A percentile compares a stretch with the other conserved stretches of the same genome.
Conservation (phyloP, 176 grass and related monocot genomes). For the Stipa capillata region DNA sequence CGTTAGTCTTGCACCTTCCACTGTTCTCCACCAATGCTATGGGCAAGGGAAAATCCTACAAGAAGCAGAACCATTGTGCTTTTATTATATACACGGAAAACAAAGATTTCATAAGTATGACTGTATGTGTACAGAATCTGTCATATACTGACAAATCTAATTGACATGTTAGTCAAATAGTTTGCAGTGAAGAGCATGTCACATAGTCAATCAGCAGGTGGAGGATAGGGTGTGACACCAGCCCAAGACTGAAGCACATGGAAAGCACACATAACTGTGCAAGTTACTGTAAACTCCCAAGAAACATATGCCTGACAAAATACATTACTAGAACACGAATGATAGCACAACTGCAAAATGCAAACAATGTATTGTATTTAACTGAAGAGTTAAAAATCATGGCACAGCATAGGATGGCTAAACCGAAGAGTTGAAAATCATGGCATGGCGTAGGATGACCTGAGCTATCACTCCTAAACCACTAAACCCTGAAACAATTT, state of each 20-base stretch:
- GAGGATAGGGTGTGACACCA: too few relatives aligned
- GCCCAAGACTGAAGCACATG: not conserved
- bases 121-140: not conserved
- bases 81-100: not conserved
- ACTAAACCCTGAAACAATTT: not conserved
- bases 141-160: not conserved
- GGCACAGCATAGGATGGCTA: too few relatives aligned
- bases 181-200: not conserved
- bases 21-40: slow-evolving; percentile 86
- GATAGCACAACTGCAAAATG: not conserved
- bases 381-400: not conserved
- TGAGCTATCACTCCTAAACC: not conserved
- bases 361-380: not conserved
- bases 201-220: not conserved
- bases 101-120: not conserved
- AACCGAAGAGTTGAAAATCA: too few relatives aligned
- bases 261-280: not conserved
- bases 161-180: not conserved
- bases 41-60: slow-evolving; percentile 59
- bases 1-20: slow-evolving; percentile 91
- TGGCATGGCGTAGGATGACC: not conserved
- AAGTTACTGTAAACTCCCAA: not conserved
- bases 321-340: not conserved
- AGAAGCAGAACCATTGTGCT: slow-evolving; percentile 4
- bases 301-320: not conserved